Evolutionary conservation across 1,284 basidiomycete genomes (phyloP).

Genomic region (Xerocomus minutiporus): DNA sequence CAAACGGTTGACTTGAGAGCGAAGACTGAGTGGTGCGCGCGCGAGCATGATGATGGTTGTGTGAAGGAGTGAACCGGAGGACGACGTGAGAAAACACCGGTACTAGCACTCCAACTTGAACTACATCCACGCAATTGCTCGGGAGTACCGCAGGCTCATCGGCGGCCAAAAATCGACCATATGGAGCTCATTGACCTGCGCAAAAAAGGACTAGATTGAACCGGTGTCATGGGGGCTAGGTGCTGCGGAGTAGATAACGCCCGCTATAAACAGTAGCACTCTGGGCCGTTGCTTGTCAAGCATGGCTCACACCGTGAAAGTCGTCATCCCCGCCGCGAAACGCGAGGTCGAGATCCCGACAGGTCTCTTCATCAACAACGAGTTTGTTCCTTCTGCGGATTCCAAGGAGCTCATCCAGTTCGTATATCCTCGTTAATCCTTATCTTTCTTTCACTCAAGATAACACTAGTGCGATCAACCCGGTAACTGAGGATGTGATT

Average conservation of each 20-base stretch:
- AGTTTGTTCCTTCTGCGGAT: constrained; percentile 71
- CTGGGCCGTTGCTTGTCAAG: constrained; percentile 7
- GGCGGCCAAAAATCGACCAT: too few relatives aligned
- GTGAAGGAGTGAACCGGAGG: constrained; percentile 18
- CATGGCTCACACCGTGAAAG: constrained; percentile 40
- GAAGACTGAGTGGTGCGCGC: constrained; percentile 38
- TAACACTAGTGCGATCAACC: constrained; percentile 56
- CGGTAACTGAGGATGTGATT: constrained; percentile 69
- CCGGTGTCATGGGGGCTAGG: neutral
- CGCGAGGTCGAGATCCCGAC: constrained; percentile 65
- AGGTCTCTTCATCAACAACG: constrained; percentile 88
- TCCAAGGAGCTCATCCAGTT: constrained; percentile 58
- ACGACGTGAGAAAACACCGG: constrained; percentile 20
- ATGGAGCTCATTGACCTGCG: neutral
- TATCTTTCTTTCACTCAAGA: constrained; percentile 9
- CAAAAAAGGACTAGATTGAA: neutral
- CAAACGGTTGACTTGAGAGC: constrained; percentile 38
- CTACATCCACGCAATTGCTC: neutral
- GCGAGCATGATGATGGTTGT: constrained; percentile 31
- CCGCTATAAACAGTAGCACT: constrained; percentile 9
- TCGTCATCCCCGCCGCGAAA: constrained; percentile 39
- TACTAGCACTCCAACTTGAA: neutral
- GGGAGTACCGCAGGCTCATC: neutral
- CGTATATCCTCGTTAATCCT: constrained; percentile 15
- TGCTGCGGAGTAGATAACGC: neutral